phyloP scores from a whole-genome alignment of 2,329 filamentous ascomycete species.

The Didymella lethalis region DNA sequence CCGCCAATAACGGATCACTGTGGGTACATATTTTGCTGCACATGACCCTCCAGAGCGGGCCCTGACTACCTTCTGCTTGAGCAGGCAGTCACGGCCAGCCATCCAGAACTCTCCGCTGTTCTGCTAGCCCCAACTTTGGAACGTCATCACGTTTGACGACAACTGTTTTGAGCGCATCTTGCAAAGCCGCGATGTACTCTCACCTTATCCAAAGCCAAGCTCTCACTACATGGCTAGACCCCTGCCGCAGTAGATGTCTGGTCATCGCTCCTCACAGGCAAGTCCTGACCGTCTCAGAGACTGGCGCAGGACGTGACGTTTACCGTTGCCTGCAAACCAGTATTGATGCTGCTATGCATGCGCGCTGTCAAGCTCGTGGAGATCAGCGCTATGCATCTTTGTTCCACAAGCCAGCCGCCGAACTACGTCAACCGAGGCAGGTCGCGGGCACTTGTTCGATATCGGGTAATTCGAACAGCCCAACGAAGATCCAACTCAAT shows the following conservation, averaged over 20 bases:
- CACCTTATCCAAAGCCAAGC: constrained; percentile 14
- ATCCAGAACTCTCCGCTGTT: constrained; percentile 31
- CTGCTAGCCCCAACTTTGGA: constrained; percentile 25
- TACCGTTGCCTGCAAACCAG: constrained; percentile 24
- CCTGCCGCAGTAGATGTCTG: constrained; percentile 21
- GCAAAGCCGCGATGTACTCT: constrained; percentile 15
- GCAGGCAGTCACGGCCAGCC: constrained; percentile 23
- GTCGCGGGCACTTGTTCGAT: not conserved
- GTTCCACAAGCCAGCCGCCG: constrained; percentile 16
- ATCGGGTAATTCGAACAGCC: not conserved
- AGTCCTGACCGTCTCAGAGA: not conserved
- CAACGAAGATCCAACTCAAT: constrained; percentile 1
- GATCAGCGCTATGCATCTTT: constrained; percentile 24
- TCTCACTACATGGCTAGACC: constrained; percentile 8
- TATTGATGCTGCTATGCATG: constrained; percentile 25
- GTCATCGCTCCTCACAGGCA: constrained; percentile 5
- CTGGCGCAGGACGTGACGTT: constrained; percentile 26
- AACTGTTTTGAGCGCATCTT: constrained; percentile 16
- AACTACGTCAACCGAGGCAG: constrained; percentile 37
- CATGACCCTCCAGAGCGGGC: constrained; percentile 42
- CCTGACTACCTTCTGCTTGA: constrained; percentile 33
- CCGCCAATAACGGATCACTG: constrained; percentile 33
- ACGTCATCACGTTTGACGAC: constrained; percentile 39
- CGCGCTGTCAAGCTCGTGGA: constrained; percentile 27
- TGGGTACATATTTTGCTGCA: constrained; percentile 26